Base-by-base conservation (phyloP, 225 moss, liverwort and hornwort species). In the Marchantia polymorpha region DNA sequence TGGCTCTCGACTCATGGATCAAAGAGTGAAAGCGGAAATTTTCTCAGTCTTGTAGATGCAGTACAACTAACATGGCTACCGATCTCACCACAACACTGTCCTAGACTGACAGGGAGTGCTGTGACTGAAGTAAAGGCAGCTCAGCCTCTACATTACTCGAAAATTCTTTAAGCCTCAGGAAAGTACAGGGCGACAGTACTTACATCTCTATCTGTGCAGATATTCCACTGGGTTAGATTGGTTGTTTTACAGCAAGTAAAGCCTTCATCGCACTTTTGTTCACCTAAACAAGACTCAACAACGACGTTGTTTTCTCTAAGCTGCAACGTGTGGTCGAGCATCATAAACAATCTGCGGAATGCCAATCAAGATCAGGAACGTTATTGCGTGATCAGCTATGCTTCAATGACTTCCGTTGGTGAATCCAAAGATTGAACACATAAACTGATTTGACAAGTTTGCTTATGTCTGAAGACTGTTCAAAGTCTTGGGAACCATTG, bases 171-270 rank as follows among this genome's bases (percentile, higher is more conserved):
- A 0, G 15, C 73, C 54, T 12, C 22, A 69, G 47, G 47, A 46
- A 6, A 8, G 7, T 29, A 15, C 22, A 48, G 25, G 26, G 23
- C 5, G 27, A 53, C 73, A 63, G 31, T 9, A 59, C 70, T 52
- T 78, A 89, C 89, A 74, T 89, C 80, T 39, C 81, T 73, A 1
- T 54, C 68, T 23, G 86, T 82, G 70, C 89, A 86, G 16, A 91
- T 80, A 30, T 94, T 86, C 91, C 92, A 94, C 73, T 91, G 90
- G 0, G 84, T 92, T 69, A 92, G 53, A 23, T 94, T 81, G 0
- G 51, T 0, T 0, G 25, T 46, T 46, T 76, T 89, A 22, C 94
- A 94, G 75, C 94, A 94, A 51, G 84, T 82, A 65, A 94, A 89
- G 53, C 91, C 85, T 30, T 92, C 91, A 30, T 17, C 52, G 51